phyloP scores from a whole-genome alignment of 2,329 filamentous ascomycete species.

The Scedosporium apiospermum region DNA sequence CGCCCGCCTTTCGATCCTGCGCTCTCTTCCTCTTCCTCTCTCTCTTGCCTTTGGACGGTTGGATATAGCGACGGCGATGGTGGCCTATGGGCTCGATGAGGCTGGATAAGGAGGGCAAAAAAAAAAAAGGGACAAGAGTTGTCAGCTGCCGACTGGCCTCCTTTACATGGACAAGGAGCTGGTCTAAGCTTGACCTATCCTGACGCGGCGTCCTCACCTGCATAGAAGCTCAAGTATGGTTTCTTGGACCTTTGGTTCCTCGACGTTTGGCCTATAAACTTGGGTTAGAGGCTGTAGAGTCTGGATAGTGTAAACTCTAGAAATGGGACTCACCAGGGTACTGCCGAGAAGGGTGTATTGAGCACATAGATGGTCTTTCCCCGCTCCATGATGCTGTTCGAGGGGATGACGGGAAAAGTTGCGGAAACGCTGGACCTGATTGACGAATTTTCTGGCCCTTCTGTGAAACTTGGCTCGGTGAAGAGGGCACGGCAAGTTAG shows the following conservation, averaged over 20 bases:
- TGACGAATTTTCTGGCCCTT: neutral
- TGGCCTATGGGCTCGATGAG: slow-evolving; percentile 54
- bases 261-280: slow-evolving; percentile 49
- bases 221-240: slow-evolving; percentile 58
- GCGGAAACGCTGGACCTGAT: neutral
- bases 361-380: slow-evolving; percentile 56
- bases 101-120: slow-evolving; percentile 25
- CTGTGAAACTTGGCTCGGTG: neutral
- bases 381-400: slow-evolving; percentile 17
- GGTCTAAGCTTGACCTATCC: neutral
- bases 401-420: neutral
- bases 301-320: neutral
- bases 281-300: neutral
- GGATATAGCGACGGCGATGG: slow-evolving; percentile 43
- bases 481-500: too few species aligned
- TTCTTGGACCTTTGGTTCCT: slow-evolving; percentile 44
- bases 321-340: slow-evolving; percentile 41
- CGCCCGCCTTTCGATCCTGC: neutral
- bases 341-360: slow-evolving; percentile 53
- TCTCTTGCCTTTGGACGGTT: slow-evolving; percentile 52
- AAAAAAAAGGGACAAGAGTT: too few species aligned
- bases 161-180: too few species aligned
- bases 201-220: slow-evolving; percentile 32
- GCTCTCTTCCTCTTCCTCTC: slow-evolving; percentile 37
- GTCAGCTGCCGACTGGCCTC: too few species aligned